These are phyloP conservation scores for Chlorella sp. DNA, from an alignment of 139 green algal genomes.

Conservation along the genomic window DNA sequence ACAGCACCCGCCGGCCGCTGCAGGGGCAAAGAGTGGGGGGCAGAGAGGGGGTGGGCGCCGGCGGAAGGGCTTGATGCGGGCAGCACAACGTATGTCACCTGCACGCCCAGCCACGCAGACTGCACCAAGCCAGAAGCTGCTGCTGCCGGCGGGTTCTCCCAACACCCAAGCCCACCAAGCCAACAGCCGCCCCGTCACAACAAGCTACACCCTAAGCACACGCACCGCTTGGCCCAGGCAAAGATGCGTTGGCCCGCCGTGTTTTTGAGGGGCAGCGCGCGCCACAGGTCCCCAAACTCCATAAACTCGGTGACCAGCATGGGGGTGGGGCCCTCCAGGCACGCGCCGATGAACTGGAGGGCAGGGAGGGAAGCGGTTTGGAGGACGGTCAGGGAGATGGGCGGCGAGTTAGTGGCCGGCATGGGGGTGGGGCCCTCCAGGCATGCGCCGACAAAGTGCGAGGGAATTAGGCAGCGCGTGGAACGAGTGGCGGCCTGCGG, in stretches of 20 bases:
- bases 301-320: conserved; percentile 60
- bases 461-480: background rate
- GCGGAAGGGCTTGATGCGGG: background rate
- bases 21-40: background rate
- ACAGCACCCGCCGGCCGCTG: conserved; percentile 40
- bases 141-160: no score
- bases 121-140: background rate
- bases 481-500: background rate
- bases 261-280: conserved; percentile 39
- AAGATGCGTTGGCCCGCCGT: conserved; percentile 34
- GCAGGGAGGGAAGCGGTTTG: no score
- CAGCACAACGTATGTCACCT: background rate
- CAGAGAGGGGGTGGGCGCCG: background rate
- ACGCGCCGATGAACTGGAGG: conserved; percentile 48
- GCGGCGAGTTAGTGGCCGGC: conserved; percentile 42
- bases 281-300: conserved; percentile 53
- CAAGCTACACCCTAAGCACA: background rate
- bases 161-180: no score
- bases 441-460: conserved; percentile 46
- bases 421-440: conserved; percentile 39
- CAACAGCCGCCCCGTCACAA: no score
- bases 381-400: background rate
- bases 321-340: conserved; percentile 31
- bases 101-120: background rate
- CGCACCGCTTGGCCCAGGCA: conserved; percentile 43